Conservation (phyloP, 495 filamentous ascomycete genomes). For the Neurospora terricola region DNA sequence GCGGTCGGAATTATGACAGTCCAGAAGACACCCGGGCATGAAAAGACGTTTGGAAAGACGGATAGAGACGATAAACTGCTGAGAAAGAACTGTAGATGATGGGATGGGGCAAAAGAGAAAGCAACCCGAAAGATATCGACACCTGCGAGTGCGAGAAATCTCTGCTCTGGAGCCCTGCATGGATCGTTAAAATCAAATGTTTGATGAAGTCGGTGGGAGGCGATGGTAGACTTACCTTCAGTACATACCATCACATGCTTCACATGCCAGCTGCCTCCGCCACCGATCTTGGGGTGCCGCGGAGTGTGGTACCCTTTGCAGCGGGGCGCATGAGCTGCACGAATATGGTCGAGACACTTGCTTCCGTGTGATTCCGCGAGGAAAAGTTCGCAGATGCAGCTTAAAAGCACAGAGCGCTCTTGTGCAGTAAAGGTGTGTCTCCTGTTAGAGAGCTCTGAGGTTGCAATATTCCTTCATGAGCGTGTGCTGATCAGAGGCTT, state of each 20-base stretch:
- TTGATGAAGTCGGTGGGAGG: background rate
- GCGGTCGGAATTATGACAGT: background rate
- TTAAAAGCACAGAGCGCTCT: too few species aligned
- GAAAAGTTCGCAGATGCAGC: background rate
- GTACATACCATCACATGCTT: background rate
- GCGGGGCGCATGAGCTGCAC: background rate
- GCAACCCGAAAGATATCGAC: background rate
- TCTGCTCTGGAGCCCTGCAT: background rate
- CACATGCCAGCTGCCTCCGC: background rate
- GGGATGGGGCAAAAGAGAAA: background rate
- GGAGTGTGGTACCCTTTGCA: background rate
- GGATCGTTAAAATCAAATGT: background rate
- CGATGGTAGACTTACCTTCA: background rate
- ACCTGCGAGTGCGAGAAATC: background rate
- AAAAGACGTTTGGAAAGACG: background rate
- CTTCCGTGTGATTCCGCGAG: background rate
- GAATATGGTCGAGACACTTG: background rate
- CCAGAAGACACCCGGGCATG: background rate
- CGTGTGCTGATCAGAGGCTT: too few species aligned
- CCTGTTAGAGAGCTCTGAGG: too few species aligned
- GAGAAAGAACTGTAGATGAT: background rate
- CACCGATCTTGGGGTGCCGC: background rate
- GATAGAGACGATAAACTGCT: background rate
- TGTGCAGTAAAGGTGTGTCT: too few species aligned
- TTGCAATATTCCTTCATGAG: too few species aligned